Percentiles rank a stretch among this genome's conserved stretches.
Conservation (phyloP, 805 yeast species). For the Cyberlindnera lachancei region DNA sequence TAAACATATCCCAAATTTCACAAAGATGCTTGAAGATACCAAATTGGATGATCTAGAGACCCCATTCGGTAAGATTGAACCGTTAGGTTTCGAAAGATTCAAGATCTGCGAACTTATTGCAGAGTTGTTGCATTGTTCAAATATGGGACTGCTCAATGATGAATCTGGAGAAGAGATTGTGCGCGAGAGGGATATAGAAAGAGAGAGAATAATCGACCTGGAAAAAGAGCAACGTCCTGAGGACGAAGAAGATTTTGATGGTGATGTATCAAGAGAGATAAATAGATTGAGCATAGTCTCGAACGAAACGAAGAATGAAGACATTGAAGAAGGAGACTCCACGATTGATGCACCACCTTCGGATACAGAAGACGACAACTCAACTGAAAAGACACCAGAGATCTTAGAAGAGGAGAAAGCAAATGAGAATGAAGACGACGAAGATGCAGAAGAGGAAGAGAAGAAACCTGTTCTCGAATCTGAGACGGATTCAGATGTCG, state of each 20-base stretch:
- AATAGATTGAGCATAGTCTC: constrained; percentile 15
- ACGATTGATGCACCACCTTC: constrained; percentile 1
- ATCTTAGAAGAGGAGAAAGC: too few species aligned
- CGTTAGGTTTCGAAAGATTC: constrained; percentile 86
- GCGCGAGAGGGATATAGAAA: constrained; percentile 57
- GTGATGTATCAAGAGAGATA: constrained; percentile 25
- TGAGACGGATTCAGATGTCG: constrained; percentile 21
- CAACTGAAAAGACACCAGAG: not conserved
- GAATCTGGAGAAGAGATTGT: constrained; percentile 63
- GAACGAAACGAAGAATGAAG: constrained; percentile 6
- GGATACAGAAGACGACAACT: not conserved
- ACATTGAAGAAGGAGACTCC: not conserved
- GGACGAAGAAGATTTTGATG: constrained; percentile 23
- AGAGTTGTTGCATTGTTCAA: constrained; percentile 93
- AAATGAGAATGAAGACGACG: not conserved
- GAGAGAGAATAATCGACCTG: constrained; percentile 42
- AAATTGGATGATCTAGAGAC: constrained; percentile 38
- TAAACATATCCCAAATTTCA: constrained; percentile 62
- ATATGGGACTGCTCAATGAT: constrained; percentile 86
- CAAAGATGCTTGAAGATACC: constrained; percentile 44
- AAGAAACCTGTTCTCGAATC: constrained; percentile 15
- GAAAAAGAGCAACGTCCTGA: constrained; percentile 22
- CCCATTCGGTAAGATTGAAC: constrained; percentile 60
- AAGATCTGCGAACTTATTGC: constrained; percentile 89
- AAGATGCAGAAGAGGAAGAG: not conserved